Base-by-base conservation (phyloP, 352 stramenopile genomes). In the Nothophytophthora sp. region DNA sequence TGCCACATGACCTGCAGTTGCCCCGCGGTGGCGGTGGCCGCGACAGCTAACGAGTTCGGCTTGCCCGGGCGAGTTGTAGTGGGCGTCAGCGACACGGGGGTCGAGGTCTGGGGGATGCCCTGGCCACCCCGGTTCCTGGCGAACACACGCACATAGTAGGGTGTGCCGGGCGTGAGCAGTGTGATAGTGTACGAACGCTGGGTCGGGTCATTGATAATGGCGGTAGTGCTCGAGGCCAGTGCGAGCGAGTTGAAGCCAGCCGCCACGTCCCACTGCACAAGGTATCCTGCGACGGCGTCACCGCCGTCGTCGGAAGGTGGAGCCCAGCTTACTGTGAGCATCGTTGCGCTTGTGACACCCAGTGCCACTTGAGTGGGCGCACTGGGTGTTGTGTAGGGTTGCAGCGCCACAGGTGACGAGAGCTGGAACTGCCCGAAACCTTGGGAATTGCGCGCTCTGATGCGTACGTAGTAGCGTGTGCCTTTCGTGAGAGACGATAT, bases 231-330 rank as follows among this genome's bases (percentile, higher is more conserved):
- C 2, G 71, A 69, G 12, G 80, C 66, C 16, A 80, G 64, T 1
- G 71, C 81, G 6, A 92, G 63, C 19, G 85, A 96, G 42, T 94
- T 81, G 54, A 98, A 99, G 25, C 64, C 83, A 22, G 78, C 55
- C 8, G 79, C 80, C 23, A 91, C 88, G 57, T 98, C 92, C 92
- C 94, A 98, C 57, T 98, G 88, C 10, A 98, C 76, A 4, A 92
- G 46, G 48, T 97, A 98, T 8, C 79, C 78, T 0, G 78, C 92
- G 39, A 98, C 82, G 1, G 61, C 41, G 45, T 98, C 90, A 40
- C 95, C 94, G n/a, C 94, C 93, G 40, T 98, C 71, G 59, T 96
- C 90, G 34, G 65, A 52, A 16, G 95, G 95, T 4, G 77, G 63
- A 18, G 71, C 63, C 78, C 88, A 98, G 19, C 85, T 76, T 20